phyloP scores from a whole-genome alignment of 2,329 filamentous ascomycete genomes.

The Colletotrichum agaves region DNA sequence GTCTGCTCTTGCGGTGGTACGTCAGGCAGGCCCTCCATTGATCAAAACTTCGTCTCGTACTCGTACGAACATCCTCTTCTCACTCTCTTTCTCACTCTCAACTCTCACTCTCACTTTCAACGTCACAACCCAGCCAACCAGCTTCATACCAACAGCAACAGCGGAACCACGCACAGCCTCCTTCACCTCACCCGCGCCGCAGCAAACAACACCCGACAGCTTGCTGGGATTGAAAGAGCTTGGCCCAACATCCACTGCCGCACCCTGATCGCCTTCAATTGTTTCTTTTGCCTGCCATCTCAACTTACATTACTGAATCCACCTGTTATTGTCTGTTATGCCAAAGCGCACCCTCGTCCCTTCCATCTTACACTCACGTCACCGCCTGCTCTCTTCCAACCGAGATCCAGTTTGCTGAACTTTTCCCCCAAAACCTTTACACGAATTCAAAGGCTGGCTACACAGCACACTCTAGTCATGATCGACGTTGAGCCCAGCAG shows the following conservation, averaged over 20 bases:
- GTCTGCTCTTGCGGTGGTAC: constrained; percentile 13
- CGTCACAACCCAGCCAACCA: constrained; percentile 6
- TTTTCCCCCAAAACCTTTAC: not conserved
- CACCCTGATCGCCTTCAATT: constrained; percentile 30
- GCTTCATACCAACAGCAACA: constrained; percentile 1
- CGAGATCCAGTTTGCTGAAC: not conserved
- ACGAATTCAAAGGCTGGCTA: constrained; percentile 15
- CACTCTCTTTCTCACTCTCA: not conserved
- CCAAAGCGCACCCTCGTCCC: constrained; percentile 19
- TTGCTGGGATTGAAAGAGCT: constrained; percentile 30
- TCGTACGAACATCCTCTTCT: not conserved
- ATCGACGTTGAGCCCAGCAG: constrained; percentile 35
- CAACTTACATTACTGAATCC: constrained; percentile 33
- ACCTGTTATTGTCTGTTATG: constrained; percentile 30
- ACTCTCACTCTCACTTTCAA: not conserved
- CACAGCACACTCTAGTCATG: constrained; percentile 26
- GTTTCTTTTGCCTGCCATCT: constrained; percentile 32
- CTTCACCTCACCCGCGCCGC: not conserved
- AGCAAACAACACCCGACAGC: constrained; percentile 4
- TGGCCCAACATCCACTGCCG: constrained; percentile 26
- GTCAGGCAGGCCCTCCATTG: constrained; percentile 31
- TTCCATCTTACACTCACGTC: constrained; percentile 35
- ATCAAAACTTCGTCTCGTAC: not conserved
- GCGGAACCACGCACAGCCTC: not conserved
- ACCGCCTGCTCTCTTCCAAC: constrained; percentile 8